Conservation (phyloP, 805 yeast genomes). For the Wickerhamiella australiensis region DNA sequence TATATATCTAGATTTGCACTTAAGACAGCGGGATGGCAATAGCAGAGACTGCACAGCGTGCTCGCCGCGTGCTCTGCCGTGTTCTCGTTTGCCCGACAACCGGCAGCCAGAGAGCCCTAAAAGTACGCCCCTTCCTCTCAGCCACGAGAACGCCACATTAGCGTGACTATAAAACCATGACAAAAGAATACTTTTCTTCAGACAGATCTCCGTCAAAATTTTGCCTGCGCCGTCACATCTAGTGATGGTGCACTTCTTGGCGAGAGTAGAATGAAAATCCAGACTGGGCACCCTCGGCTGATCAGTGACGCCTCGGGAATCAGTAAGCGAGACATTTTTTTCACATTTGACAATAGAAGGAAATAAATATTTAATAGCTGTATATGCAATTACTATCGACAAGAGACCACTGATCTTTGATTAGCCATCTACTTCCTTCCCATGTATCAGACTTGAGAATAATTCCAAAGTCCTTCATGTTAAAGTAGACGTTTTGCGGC, state of each 20-base stretch:
- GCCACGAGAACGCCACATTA: slow-evolving; percentile 1
- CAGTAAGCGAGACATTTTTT: slow-evolving; percentile 12
- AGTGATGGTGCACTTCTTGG: slow-evolving; percentile 10
- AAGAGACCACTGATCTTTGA: slow-evolving; percentile 7
- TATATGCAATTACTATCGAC: slow-evolving; percentile 4
- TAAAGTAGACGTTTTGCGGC: slow-evolving; percentile 4
- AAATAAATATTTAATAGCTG: slow-evolving; percentile 4
- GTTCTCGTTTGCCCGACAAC: neutral
- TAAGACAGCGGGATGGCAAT: too few relatives aligned
- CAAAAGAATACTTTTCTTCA: neutral
- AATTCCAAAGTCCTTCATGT: slow-evolving; percentile 7
- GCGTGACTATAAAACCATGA: neutral
- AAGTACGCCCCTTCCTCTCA: neutral
- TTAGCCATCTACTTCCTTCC: slow-evolving; percentile 6
- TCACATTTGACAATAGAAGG: too few relatives aligned
- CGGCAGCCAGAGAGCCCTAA: neutral
- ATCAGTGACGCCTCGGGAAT: slow-evolving; percentile 12
- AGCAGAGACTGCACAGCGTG: too few relatives aligned
- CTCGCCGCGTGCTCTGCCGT: too few relatives aligned
- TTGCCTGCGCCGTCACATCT: slow-evolving; percentile 5
- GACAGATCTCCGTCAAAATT: slow-evolving; percentile 12
- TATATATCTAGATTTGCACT: too few relatives aligned
- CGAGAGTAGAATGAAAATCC: slow-evolving; percentile 10
- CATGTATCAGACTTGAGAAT: neutral
- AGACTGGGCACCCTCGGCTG: slow-evolving; percentile 13